Evolutionary conservation across 805 yeast genomes (phyloP).

Genomic region (Sungouiozyma ichnusensis): DNA sequence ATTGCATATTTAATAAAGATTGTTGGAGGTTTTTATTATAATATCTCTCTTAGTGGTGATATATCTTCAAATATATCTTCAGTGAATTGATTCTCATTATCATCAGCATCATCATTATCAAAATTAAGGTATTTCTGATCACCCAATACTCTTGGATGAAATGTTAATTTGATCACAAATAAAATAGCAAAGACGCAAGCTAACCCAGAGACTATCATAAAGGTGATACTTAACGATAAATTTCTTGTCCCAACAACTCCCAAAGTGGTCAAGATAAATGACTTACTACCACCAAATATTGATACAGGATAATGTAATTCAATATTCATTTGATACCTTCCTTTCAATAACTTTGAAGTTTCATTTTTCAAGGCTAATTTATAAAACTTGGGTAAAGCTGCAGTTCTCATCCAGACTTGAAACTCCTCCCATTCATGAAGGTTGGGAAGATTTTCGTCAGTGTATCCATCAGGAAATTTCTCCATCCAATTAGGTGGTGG

Average conservation of each 20-base stretch:
- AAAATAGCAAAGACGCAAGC: constrained; percentile 60
- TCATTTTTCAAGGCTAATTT: constrained; percentile 73
- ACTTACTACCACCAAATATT: constrained; percentile 81
- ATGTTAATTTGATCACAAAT: constrained; percentile 69
- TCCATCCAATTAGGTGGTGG: constrained; percentile 83
- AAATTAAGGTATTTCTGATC: constrained; percentile 60
- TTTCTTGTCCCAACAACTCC: constrained; percentile 84
- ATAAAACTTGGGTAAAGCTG: constrained; percentile 82
- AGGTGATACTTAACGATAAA: constrained; percentile 73
- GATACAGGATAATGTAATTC: constrained; percentile 74
- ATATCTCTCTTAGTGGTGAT: constrained; percentile 14
- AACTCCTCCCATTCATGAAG: constrained; percentile 55
- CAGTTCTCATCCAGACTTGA: constrained; percentile 88
- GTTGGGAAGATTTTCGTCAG: constrained; percentile 58
- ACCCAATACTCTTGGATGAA: constrained; percentile 77
- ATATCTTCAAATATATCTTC: constrained; percentile 3
- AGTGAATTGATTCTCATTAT: constrained; percentile 2
- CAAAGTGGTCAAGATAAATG: constrained; percentile 70
- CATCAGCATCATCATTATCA: constrained; percentile 14
- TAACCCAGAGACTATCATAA: constrained; percentile 72
- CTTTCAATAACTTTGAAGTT: constrained; percentile 42
- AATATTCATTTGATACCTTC: constrained; percentile 60
- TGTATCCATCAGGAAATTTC: constrained; percentile 64
- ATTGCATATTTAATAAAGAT: too few relatives aligned
- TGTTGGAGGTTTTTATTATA: too few relatives aligned